A percentile compares a stretch with the other conserved stretches of the same genome.
Conservation (phyloP, 352 stramenopile species). For the Globisporangium rhizosaccharum region DNA sequence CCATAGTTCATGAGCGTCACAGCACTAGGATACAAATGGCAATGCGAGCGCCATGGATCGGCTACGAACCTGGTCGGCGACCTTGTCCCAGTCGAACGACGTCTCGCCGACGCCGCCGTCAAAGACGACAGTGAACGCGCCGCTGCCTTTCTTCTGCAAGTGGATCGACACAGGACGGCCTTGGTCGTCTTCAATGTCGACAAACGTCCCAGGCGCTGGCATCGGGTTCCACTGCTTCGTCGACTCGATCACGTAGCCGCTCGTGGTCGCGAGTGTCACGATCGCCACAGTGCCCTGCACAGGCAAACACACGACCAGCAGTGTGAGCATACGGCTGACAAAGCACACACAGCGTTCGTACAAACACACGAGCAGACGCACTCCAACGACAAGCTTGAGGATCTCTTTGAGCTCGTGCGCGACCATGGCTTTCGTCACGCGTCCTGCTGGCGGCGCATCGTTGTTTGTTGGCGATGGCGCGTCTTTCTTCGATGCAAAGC, state of each 20-base stretch:
- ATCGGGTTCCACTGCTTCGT: constrained; percentile 58
- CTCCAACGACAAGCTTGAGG: constrained; percentile 54
- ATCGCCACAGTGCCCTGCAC: constrained; percentile 34
- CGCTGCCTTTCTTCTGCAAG: constrained; percentile 35
- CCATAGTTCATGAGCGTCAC: no score
- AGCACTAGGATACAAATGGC: background rate
- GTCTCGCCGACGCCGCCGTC: constrained; percentile 78
- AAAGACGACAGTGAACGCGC: constrained; percentile 59
- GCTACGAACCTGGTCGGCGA: constrained; percentile 27
- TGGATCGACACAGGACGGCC: constrained; percentile 42
- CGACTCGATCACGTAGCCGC: constrained; percentile 65
- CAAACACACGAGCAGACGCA: constrained; percentile 11
- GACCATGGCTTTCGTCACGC: constrained; percentile 41
- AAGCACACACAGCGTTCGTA: no score
- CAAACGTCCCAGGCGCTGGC: constrained; percentile 34
- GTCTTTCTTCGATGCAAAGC: constrained; percentile 14
- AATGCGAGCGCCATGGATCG: no score
- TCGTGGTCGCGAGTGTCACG: constrained; percentile 35
- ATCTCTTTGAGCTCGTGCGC: constrained; percentile 52
- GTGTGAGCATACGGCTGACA: background rate
- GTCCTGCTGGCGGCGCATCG: background rate
- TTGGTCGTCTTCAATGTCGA: constrained; percentile 37
- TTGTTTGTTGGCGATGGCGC: background rate
- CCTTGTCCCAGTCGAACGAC: constrained; percentile 83
- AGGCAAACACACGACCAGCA: constrained; percentile 1